Percentiles rank a stretch among this genome's conserved stretches.
Conservation (phyloP, 2,329 filamentous ascomycete species). For the Grosmannia huntii region DNA sequence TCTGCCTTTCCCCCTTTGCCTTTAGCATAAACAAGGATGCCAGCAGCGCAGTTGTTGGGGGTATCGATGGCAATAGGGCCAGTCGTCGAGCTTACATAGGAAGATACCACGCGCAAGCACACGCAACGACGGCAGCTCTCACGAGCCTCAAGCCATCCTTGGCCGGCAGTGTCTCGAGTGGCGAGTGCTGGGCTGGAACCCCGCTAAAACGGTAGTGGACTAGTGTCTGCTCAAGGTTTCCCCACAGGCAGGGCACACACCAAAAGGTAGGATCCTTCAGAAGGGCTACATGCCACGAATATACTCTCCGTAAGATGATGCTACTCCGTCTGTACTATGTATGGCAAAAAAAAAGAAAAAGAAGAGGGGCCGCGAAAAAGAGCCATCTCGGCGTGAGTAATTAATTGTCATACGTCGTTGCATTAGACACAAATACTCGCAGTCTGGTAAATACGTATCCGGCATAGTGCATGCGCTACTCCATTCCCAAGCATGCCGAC, state of each 20-base stretch:
- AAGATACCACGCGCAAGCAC: neutral
- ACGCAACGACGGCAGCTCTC: neutral
- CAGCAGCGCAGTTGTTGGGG: neutral
- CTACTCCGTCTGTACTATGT: too few relatives aligned
- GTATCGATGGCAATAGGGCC: neutral
- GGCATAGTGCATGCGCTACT: neutral
- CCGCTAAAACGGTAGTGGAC: neutral
- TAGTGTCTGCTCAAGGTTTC: neutral
- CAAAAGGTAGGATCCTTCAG: neutral
- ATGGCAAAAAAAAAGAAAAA: neutral
- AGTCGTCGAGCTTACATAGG: neutral
- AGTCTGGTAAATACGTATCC: too few relatives aligned
- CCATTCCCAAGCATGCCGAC: neutral
- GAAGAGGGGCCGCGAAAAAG: neutral
- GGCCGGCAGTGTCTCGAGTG: neutral
- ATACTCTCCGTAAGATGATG: neutral
- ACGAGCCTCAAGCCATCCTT: neutral
- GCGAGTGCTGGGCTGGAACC: neutral
- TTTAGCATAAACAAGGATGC: constrained; percentile 5
- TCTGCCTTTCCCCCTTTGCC: neutral
- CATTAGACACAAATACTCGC: neutral
- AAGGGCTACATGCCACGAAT: neutral
- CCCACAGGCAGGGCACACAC: neutral
- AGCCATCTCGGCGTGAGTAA: neutral
- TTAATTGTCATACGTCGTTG: neutral